phyloP scores from a whole-genome alignment of 2,329 filamentous ascomycete species.

The Fusarium kyushuense region DNA sequence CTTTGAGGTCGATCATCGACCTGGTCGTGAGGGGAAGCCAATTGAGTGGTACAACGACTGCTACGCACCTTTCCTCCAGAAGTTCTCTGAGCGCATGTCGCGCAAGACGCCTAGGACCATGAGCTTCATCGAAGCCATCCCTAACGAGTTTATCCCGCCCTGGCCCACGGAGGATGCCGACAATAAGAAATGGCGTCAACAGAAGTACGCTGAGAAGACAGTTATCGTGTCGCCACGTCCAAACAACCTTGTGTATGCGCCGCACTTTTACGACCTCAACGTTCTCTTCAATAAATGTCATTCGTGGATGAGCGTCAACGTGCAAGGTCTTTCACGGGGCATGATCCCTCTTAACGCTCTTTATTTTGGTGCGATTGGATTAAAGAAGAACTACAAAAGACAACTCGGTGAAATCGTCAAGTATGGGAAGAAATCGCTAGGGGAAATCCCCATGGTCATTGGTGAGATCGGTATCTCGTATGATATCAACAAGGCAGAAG shows the following conservation, averaged over 20 bases:
- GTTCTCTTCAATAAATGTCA: slow-evolving; percentile 55
- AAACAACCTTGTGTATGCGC: slow-evolving; percentile 55
- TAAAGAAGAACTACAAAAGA: slow-evolving; percentile 55
- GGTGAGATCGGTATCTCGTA: slow-evolving; percentile 58
- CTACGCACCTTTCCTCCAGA: slow-evolving; percentile 56
- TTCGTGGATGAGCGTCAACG: slow-evolving; percentile 55
- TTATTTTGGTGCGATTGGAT: slow-evolving; percentile 55
- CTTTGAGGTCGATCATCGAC: slow-evolving; percentile 56
- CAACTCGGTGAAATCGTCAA: slow-evolving; percentile 55
- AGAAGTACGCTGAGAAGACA: slow-evolving; percentile 48
- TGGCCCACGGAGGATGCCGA: slow-evolving; percentile 47
- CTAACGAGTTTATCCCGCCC: slow-evolving; percentile 57
- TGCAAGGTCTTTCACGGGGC: slow-evolving; percentile 56
- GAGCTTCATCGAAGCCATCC: slow-evolving; percentile 57
- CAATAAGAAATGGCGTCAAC: slow-evolving; percentile 17
- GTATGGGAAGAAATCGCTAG: slow-evolving; percentile 51
- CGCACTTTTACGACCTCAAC: slow-evolving; percentile 59
- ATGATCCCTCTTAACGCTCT: slow-evolving; percentile 56
- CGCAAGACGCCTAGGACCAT: slow-evolving; percentile 48
- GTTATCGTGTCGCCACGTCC: slow-evolving; percentile 48
- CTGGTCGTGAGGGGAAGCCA: slow-evolving; percentile 50
- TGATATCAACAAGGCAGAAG: slow-evolving; percentile 54
- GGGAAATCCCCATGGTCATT: slow-evolving; percentile 53
- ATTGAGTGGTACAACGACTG: slow-evolving; percentile 59
- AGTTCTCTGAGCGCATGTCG: slow-evolving; percentile 52